Evolutionary conservation across 805 yeast species (phyloP), one percentile per base, ranked within the genome.

Genomic region (Wickerhamomyces queroliae): DNA sequence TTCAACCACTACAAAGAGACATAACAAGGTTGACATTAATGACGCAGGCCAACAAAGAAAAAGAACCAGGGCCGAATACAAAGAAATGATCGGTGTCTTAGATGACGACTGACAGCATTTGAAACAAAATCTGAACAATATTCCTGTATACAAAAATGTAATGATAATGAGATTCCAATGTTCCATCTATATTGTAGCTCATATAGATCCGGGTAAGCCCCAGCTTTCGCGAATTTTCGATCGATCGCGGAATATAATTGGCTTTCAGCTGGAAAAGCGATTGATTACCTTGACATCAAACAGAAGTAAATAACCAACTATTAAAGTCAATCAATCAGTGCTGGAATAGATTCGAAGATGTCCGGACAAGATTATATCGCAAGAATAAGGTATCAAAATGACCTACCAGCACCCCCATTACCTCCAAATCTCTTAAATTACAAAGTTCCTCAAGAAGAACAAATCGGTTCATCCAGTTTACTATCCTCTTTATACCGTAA

Each of bases 321-420:
- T 13, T 24, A 10, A 26, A 19, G 8, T 11, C 12, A 20, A 5
- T 20, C 29, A 26, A 6, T 26, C 12, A 9, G n/a, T 26, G 15
- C 15, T 9, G n/a, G 15, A 6, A 26, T 26, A 27, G 7, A 7
- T n/a, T 9, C 4, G 7, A 39, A 6, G 11, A 70, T 72, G 70
- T 64, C 71, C 1, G 64, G 80, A 58, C 90, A 83, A 56, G 90
- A 83, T 41, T 84, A 80, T 54, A 78, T 84, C 40, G 95, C 95
- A 34, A 82, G 83, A 50, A 76, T 84, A 39, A 75, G 95, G 55
- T 91, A 89, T 61, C 77, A 77, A 43, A 93, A 93, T 59, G 84
- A 78, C 53, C 69, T 93, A 19, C 99, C 99, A 6, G 90, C 96
- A 2, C 98, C 98, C 9, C 83, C 91, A 19, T 72, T 93, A 45